A percentile compares a stretch with the other conserved stretches of the same genome.
Evolutionary conservation across 495 filamentous ascomycete species (phyloP).

Genomic region (Tetracladium setigerum): DNA sequence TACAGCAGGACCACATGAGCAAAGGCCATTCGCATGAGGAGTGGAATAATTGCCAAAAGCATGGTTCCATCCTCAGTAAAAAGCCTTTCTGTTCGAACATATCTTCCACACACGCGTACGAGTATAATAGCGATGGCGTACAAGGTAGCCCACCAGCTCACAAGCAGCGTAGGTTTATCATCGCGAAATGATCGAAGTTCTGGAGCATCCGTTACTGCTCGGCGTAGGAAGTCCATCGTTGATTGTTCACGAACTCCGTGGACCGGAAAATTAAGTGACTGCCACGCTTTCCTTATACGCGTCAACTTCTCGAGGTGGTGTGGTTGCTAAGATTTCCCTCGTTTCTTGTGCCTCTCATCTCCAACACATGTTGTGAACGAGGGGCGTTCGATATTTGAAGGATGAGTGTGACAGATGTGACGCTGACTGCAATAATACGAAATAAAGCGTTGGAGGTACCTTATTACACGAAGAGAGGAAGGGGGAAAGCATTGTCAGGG

Average conservation of each 20-base stretch:
- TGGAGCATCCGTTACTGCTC: conserved; percentile 7
- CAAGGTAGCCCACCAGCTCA: conserved; percentile 87
- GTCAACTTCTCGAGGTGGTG: too few relatives aligned
- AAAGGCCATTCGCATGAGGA: conserved; percentile 75
- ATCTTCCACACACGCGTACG: conserved; percentile 67
- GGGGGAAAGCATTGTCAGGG: too few relatives aligned
- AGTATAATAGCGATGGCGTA: conserved; percentile 78
- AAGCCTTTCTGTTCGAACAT: conserved; percentile 69
- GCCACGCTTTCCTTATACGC: too few relatives aligned
- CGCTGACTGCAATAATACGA: too few relatives aligned
- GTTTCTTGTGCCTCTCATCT: too few relatives aligned
- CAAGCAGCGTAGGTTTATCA: conserved; percentile 75
- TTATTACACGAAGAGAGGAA: too few relatives aligned
- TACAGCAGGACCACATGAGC: conserved; percentile 76
- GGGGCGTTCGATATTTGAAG: too few relatives aligned
- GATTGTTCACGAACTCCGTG: neutral
- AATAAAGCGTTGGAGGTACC: too few relatives aligned
- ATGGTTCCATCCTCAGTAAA: conserved; percentile 88
- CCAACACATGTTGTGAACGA: too few relatives aligned
- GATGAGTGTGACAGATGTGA: too few relatives aligned
- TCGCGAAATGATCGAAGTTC: conserved; percentile 23
- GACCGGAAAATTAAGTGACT: too few relatives aligned
- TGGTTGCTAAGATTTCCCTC: too few relatives aligned
- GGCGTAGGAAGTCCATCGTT: conserved; percentile 15
- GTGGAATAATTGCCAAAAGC: conserved; percentile 66